A percentile compares a stretch with the other conserved stretches of the same genome.
Conservation (phyloP, 2,329 filamentous ascomycete species). For the Clarireedia monteithiana region DNA sequence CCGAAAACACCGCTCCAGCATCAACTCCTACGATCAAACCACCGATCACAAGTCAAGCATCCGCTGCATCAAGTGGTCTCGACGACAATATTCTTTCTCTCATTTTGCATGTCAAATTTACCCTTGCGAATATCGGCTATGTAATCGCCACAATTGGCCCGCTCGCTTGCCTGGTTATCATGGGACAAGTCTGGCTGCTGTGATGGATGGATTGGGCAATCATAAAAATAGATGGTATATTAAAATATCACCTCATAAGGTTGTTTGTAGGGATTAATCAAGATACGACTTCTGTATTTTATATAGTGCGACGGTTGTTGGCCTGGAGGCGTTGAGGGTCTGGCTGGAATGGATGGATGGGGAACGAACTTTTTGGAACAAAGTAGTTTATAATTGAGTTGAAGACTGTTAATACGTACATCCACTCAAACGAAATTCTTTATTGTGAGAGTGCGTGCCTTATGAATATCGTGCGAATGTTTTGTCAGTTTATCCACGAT, state of each 20-base stretch:
- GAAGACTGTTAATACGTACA: too few species aligned
- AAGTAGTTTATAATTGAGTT: too few species aligned
- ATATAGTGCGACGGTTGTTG: too few species aligned
- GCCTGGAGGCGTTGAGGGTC: too few species aligned
- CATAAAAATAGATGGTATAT: background rate
- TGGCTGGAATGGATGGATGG: too few species aligned
- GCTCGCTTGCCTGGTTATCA: background rate
- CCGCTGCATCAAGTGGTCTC: constrained; percentile 3
- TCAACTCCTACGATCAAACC: background rate
- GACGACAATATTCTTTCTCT: background rate
- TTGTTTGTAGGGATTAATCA: background rate
- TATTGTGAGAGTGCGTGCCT: too few species aligned
- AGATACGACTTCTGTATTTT: too few species aligned
- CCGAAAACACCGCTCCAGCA: constrained; percentile 3
- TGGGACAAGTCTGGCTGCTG: constrained; percentile 6
- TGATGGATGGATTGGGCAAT: background rate
- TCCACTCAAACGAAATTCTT: too few species aligned
- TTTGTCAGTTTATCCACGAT: too few species aligned
- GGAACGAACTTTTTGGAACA: too few species aligned
- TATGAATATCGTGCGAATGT: too few species aligned
- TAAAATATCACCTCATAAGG: background rate
- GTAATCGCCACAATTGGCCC: background rate
- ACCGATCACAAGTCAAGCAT: constrained; percentile 7
- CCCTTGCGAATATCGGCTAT: constrained; percentile 2
- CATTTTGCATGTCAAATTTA: background rate